Conservation (phyloP, 495 filamentous ascomycete genomes). For the Elaphomyces granulatus region DNA sequence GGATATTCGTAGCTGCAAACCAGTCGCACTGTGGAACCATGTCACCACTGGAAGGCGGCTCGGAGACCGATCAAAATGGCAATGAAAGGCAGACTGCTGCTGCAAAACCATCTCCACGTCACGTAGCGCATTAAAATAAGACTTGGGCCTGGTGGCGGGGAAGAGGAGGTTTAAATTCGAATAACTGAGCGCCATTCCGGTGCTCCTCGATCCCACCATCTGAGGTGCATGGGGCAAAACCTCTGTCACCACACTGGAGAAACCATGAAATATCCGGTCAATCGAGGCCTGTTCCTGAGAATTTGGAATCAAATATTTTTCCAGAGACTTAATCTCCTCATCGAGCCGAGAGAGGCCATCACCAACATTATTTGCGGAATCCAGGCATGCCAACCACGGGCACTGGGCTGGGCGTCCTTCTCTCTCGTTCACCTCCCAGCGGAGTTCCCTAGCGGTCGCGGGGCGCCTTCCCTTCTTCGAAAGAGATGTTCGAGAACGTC, state of each 20-base stretch:
- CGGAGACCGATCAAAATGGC: conserved; percentile 5
- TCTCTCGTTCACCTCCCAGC: conserved; percentile 8
- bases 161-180: conserved; percentile 39
- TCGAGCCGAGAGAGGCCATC: conserved; percentile 19
- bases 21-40: conserved; percentile 28
- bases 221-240: conserved; percentile 18
- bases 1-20: conserved; percentile 36
- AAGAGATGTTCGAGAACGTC: too few species aligned
- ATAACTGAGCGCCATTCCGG: conserved; percentile 34
- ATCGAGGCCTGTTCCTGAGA: conserved; percentile 18
- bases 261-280: conserved; percentile 14
- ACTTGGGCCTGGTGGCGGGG: too few species aligned
- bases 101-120: too few species aligned
- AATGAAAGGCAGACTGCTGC: too few species aligned
- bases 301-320: conserved; percentile 27
- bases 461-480: background rate
- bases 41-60: conserved; percentile 15
- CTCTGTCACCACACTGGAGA: conserved; percentile 12
- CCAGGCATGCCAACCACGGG: conserved; percentile 24
- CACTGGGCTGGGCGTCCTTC: conserved; percentile 8
- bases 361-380: conserved; percentile 2
- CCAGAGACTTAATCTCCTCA: conserved; percentile 33
- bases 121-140: too few species aligned
- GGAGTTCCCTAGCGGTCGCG: conserved; percentile 1
- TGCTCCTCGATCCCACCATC: conserved; percentile 37